phyloP scores from a whole-genome alignment of 371 early-diverging fungal genomes.

The Mucor piriformis region DNA sequence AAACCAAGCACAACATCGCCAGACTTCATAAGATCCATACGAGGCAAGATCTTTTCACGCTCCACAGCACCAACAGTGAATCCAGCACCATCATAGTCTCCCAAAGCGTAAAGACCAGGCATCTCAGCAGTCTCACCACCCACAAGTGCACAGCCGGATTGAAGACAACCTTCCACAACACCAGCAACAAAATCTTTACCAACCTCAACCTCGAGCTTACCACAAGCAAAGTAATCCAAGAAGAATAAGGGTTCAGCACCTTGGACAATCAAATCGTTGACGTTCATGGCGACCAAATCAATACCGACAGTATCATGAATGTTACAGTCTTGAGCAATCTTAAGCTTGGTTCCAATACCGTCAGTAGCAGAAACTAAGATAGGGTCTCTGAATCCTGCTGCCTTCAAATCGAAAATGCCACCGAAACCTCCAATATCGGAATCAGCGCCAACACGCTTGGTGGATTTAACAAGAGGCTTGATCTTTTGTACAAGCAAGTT shows the following conservation, averaged over 20 bases:
- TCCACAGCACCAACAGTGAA: constrained; percentile 98
- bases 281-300: constrained; percentile 98
- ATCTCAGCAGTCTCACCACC: constrained; percentile 99
- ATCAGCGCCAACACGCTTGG: constrained; percentile 89
- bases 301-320: constrained; percentile 93
- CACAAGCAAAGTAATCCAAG: constrained; percentile 96
- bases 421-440: constrained; percentile 98
- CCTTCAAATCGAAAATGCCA: constrained; percentile 94
- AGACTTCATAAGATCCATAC: constrained; percentile 70
- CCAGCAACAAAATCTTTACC: constrained; percentile 92
- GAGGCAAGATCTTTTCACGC: constrained; percentile 84
- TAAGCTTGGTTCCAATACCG: constrained; percentile 98
- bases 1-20: constrained; percentile 92
- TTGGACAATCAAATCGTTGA: constrained; percentile 98
- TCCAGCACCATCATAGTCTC: constrained; percentile 95
- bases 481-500: constrained; percentile 93
- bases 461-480: constrained; percentile 92
- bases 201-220: constrained; percentile 90
- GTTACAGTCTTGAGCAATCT: constrained; percentile 83
- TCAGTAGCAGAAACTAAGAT: constrained; percentile 96
- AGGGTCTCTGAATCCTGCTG: constrained; percentile 89
- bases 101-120: constrained; percentile 91
- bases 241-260: constrained; percentile 98
- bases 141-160: constrained; percentile 93
- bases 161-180: constrained; percentile 91